Base-by-base conservation (phyloP, 495 filamentous ascomycete genomes). In the Astrothelium macrocarpum region DNA sequence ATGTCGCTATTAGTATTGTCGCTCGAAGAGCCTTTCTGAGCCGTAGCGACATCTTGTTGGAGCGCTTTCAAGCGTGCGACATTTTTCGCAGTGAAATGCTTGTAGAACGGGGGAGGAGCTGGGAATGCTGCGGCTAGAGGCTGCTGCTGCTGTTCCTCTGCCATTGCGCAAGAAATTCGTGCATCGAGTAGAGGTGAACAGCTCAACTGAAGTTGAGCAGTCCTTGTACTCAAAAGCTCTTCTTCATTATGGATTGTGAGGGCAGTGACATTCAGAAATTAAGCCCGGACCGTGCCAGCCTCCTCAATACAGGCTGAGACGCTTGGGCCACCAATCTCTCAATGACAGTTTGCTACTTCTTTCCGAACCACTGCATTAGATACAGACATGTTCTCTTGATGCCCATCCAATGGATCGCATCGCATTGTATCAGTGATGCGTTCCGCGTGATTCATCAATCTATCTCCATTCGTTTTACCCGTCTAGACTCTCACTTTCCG, bases 101-200 rank as follows among this genome's bases (percentile, higher is more conserved):
- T 87, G 84, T 90, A 97, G 78, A 96, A 91, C 2, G 88, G 86
- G 25, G 94, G 94, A 2, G 94, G 94, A 18, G 88, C 81, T 20
- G 94, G 93, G 75, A 91, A 91, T 29, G 84, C 78, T 14, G 82
- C 78, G n/a, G 78, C 75, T 29, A 80, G 71, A 31, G 71, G 65
- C 3, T 65, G 65, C 64, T 78, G 77, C 66, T 78, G 78, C 42
- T 62, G 49, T 59, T 83, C 72, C 23, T 84, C 84, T 4, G 80
- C 81, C 81, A 85, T 86, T 29, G 59, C 49, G 5, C 36, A 14
- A 58, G 46, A 23, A 4, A 0, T 61, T 63, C 45, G 25, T 25
- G 25, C 25, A 29, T 26, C 16, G 49, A 56, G 49, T 56, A 9
- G 18, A 11, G n/a, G n/a, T 11, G 11, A 3, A 3, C n/a, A 20